Evolutionary conservation across 805 yeast genomes (phyloP).

Genomic region (Wickerhamomyces kurtzmanii): DNA sequence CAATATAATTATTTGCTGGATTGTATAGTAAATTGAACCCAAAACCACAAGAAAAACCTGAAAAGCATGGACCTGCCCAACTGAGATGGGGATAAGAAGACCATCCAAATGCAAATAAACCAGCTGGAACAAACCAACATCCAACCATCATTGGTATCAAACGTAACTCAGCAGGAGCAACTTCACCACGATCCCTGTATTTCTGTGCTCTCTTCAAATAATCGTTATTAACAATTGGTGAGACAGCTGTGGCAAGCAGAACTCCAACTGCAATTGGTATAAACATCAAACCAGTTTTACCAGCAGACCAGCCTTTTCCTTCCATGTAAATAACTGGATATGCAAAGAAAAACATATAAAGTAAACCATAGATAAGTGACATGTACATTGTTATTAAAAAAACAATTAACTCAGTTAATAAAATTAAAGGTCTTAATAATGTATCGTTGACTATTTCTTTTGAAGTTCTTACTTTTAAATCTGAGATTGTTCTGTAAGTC

Average conservation of each 20-base stretch:
- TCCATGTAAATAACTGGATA: slow-evolving; percentile 47
- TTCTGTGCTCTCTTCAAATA: slow-evolving; percentile 35
- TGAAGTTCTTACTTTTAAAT: slow-evolving; percentile 31
- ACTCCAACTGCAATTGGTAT: slow-evolving; percentile 52
- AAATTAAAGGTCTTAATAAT: slow-evolving; percentile 39
- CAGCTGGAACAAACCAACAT: slow-evolving; percentile 46
- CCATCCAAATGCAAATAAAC: slow-evolving; percentile 47
- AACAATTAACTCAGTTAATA: slow-evolving; percentile 43
- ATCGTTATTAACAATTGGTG: slow-evolving; percentile 37
- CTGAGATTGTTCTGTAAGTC: slow-evolving; percentile 36
- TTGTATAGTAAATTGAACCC: slow-evolving; percentile 46
- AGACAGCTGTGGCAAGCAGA: slow-evolving; percentile 24
- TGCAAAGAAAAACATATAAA: slow-evolving; percentile 58
- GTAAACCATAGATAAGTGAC: slow-evolving; percentile 47
- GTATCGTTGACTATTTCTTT: slow-evolving; percentile 34
- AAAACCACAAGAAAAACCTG: slow-evolving; percentile 44
- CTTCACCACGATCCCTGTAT: slow-evolving; percentile 35
- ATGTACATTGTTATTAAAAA: slow-evolving; percentile 48
- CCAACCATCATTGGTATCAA: slow-evolving; percentile 48
- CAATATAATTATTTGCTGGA: slow-evolving; percentile 56
- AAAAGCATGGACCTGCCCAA: slow-evolving; percentile 50
- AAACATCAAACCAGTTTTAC: slow-evolving; percentile 48
- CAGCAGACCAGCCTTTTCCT: slow-evolving; percentile 46
- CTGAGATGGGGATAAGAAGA: slow-evolving; percentile 34
- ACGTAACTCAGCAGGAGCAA: slow-evolving; percentile 46